phyloP scores from a whole-genome alignment of 176 grass and related monocot genomes.

The Melocanna baccifera region DNA sequence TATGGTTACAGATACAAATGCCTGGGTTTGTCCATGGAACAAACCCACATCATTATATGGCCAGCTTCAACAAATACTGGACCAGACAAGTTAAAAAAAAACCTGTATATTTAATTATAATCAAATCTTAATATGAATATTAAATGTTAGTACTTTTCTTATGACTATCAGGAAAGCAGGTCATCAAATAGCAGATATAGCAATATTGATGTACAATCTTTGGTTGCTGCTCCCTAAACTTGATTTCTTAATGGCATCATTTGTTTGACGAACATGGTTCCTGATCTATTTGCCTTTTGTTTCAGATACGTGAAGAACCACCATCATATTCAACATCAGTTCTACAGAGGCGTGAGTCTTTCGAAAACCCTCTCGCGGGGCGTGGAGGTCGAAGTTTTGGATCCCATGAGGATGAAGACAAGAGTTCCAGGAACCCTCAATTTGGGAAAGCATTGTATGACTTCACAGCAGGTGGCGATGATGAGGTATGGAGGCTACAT shows the following conservation, averaged over 20 bases:
- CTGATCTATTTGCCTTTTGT: constrained; percentile 21
- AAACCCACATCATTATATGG: not conserved
- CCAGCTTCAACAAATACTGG: not conserved
- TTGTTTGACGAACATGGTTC: not conserved
- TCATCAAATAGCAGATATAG: constrained; percentile 42
- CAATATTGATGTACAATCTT: constrained; percentile 34
- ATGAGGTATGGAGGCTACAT: constrained; percentile 64
- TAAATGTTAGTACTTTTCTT: not conserved
- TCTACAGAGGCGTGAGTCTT: constrained; percentile 71
- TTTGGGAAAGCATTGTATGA: constrained; percentile 94
- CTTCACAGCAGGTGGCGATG: constrained; percentile 93
- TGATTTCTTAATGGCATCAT: not conserved
- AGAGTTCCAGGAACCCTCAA: constrained; percentile 78
- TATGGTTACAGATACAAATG: not conserved
- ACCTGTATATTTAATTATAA: constrained; percentile 9
- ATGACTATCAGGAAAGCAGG: constrained; percentile 33
- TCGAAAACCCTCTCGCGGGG: constrained; percentile 75
- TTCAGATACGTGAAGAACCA: constrained; percentile 91
- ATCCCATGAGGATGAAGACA: constrained; percentile 58
- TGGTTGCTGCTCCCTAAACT: not conserved
- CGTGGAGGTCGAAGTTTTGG: constrained; percentile 58
- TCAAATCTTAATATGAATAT: not conserved
- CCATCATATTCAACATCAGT: constrained; percentile 69
- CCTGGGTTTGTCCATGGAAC: not conserved
- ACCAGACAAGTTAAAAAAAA: not conserved